A percentile compares a stretch with the other conserved stretches of the same genome.
phyloP scores from a whole-genome alignment of 805 yeast genomes.

The Priceomyces fermenticarens region DNA sequence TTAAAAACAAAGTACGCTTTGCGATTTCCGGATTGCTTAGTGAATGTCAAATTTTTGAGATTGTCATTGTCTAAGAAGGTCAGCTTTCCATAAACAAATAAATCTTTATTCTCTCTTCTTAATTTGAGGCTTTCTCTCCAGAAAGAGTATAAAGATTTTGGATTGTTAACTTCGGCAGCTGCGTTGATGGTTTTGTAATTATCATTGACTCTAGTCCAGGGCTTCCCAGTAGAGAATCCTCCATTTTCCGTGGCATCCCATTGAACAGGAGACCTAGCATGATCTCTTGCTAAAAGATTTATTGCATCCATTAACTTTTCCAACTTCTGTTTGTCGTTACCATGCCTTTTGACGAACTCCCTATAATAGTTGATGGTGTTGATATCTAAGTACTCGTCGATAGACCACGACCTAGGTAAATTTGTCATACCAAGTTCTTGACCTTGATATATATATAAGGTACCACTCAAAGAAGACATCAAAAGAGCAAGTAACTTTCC shows the following conservation, averaged over 20 bases:
- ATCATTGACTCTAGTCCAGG: constrained; percentile 55
- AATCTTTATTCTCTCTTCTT: constrained; percentile 44
- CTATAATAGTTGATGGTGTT: constrained; percentile 43
- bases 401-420: constrained; percentile 43
- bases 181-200: constrained; percentile 50
- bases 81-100: constrained; percentile 45
- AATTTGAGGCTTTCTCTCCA: constrained; percentile 41
- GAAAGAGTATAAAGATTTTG: constrained; percentile 43
- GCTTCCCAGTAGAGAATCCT: constrained; percentile 48
- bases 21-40: constrained; percentile 31
- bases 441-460: constrained; percentile 59
- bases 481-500: neutral
- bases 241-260: constrained; percentile 45
- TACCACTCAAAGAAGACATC: constrained; percentile 45
- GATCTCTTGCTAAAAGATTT: constrained; percentile 47
- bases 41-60: constrained; percentile 38
- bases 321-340: constrained; percentile 20
- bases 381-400: constrained; percentile 51
- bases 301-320: constrained; percentile 30
- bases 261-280: constrained; percentile 56
- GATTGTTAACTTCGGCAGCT: constrained; percentile 42
- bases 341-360: constrained; percentile 23
- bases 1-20: constrained; percentile 41
- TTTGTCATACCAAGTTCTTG: constrained; percentile 60
- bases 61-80: constrained; percentile 43